Base-by-base conservation (phyloP, 2,329 filamentous ascomycete species). In the Orbilia blumenaviensis region DNA sequence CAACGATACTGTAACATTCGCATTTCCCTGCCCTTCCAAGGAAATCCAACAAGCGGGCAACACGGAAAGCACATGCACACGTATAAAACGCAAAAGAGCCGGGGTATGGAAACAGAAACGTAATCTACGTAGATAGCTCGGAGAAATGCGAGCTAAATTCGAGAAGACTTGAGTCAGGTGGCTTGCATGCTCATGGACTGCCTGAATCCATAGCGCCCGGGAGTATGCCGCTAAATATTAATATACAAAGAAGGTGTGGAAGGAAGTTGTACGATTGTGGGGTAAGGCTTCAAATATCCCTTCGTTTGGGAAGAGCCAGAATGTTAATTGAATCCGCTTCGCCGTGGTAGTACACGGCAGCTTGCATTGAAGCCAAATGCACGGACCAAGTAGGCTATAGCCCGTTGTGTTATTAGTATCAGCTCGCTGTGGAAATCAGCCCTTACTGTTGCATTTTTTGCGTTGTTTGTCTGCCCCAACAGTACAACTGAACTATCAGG, bases 221-320 rank as follows among this genome's bases (percentile, higher is more conserved):
- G 29, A 36, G 25, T 56, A 56, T 56, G 32, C 52, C 52, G 52
- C 52, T 56, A 56, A 25, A 56, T 36, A 32, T n/a, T n/a, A n/a
- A 27, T 50, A 16, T 21, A 16, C 4, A 46, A 23, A 46, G 16
- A 14, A 12, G 23, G 23, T 21, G 16, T 54, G 32, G 25, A 34
- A 9, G 21, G 16, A 21, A 16, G 44, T 27, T 48, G 21, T 14
- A 48, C n/a, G 21, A 48, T n/a, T 56, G 52, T 56, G 52, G 52
- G 52, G 52, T 54, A 32, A 34, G 29, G 5, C 29, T n/a, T n/a
- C n/a, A n/a, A n/a, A n/a, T n/a, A n/a, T n/a, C n/a, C n/a, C n/a
- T n/a, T n/a, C n/a, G n/a, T n/a, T n/a, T n/a, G n/a, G n/a, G n/a
- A n/a, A n/a, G n/a, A n/a, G n/a, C n/a, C n/a, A n/a, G n/a, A 14